Percentiles rank a stretch among this genome's conserved stretches.
Conservation (phyloP, 2,329 filamentous ascomycete genomes). For the Monosporascus sp. region DNA sequence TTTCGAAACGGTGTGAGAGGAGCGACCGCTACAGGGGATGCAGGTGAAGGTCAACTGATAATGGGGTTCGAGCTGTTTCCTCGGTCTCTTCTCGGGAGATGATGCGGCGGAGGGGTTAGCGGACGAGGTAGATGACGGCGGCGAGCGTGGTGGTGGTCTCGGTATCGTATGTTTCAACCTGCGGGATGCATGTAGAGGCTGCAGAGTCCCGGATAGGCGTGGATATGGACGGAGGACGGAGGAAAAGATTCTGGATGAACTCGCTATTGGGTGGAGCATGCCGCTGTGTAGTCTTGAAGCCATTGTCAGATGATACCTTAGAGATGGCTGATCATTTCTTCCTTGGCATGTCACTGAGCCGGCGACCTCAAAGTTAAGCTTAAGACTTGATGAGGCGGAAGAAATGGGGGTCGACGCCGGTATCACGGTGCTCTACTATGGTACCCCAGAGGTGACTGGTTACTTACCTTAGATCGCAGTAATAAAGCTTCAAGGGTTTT, state of each 20-base stretch:
- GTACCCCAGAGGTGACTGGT: too few species aligned
- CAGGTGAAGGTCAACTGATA: slow-evolving; percentile 94
- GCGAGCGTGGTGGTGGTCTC: slow-evolving; percentile 12
- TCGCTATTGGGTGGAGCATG: not conserved
- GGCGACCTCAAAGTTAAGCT: too few species aligned
- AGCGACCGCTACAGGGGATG: slow-evolving; percentile 73
- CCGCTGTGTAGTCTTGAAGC: slow-evolving; percentile 8
- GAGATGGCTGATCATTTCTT: not conserved
- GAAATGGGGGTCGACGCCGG: not conserved
- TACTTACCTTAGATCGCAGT: too few species aligned
- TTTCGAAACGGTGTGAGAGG: slow-evolving; percentile 82
- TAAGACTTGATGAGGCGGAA: not conserved
- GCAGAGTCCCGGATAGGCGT: slow-evolving; percentile 18
- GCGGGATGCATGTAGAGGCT: slow-evolving; percentile 12
- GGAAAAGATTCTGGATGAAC: slow-evolving; percentile 6
- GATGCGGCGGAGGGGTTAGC: not conserved
- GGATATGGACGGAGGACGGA: slow-evolving; percentile 12
- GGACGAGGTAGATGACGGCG: slow-evolving; percentile 1
- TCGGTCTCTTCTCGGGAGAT: slow-evolving; percentile 21
- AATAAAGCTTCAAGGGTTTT: too few species aligned
- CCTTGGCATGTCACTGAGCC: too few species aligned
- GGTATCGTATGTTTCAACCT: slow-evolving; percentile 26
- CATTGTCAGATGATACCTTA: slow-evolving; percentile 11
- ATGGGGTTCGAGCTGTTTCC: slow-evolving; percentile 49
- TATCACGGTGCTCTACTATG: not conserved